Conservation (phyloP, 2,329 filamentous ascomycete genomes). For the Stagonosporopsis cucurbitacearum region DNA sequence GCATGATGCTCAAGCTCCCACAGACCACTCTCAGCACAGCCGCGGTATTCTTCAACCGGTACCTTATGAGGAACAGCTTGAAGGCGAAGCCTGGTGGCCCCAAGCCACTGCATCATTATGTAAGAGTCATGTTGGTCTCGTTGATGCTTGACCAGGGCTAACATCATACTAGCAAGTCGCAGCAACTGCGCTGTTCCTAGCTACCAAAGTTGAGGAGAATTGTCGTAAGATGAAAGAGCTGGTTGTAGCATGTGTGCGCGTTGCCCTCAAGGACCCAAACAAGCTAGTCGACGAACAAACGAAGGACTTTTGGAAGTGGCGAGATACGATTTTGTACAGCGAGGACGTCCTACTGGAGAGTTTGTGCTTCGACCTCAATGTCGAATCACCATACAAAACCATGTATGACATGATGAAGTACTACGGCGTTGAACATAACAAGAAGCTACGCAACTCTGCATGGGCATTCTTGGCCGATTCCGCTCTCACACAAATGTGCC, state of each 20-base stretch:
- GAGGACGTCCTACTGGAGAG: conserved; percentile 92
- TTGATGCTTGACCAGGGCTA: not conserved
- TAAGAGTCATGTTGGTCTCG: conserved; percentile 26
- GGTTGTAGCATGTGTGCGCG: conserved; percentile 90
- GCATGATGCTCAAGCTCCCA: conserved; percentile 88
- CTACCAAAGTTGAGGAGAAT: conserved; percentile 97
- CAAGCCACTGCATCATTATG: conserved; percentile 83
- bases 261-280: conserved; percentile 92
- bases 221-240: conserved; percentile 95
- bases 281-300: conserved; percentile 94
- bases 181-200: conserved; percentile 88
- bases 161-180: conserved; percentile 69
- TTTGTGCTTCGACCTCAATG: conserved; percentile 90
- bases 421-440: conserved; percentile 78
- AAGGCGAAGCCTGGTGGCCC: conserved; percentile 69
- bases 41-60: conserved; percentile 92
- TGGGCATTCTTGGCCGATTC: conserved; percentile 97
- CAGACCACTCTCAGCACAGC: conserved; percentile 93
- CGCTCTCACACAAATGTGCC: conserved; percentile 80
- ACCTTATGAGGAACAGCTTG: conserved; percentile 90
- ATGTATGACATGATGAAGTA: conserved; percentile 81
- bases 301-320: conserved; percentile 98
- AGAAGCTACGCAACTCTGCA: conserved; percentile 79
- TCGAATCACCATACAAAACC: conserved; percentile 85
- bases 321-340: conserved; percentile 88